Base-by-base conservation (phyloP, 805 yeast species). In the Yueomyces sp. region DNA sequence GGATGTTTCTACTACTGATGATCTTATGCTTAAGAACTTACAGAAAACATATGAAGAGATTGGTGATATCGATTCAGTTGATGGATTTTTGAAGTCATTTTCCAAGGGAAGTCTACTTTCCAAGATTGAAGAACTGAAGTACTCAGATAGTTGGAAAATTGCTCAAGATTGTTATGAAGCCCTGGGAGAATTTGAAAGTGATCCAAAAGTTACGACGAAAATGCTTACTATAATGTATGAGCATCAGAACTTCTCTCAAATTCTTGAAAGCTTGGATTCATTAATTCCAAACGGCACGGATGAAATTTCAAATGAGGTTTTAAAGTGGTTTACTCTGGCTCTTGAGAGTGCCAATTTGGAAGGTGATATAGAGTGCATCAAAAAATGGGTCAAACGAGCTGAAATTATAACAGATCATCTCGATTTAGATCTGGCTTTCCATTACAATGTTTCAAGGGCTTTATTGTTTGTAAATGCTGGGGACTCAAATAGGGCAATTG, bases 41-140 rank as follows among this genome's bases (percentile, higher is more conserved):
- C 86, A 85, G 52, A 71, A 73, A 29, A 83, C 88, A 67, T 92
- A 92, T 59, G 81, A 95, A 5, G 81, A 77, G 45, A 76, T 92
- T 41, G 90, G 86, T 52, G 98, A 94, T 55, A 72, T 80, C 36
- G 99, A 92, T 65, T 79, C 95, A 0, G 68, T 92, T 32, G 88
- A 84, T 56, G 99, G 98, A 27, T 77, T 85, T 4, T 64, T 88
- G 45, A 78, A 84, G 46, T 72, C 72, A 47, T 81, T 85, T 51
- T 77, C 94, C 0, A 73, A 81, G 0, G 74, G 77, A 37, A 76
- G 77, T 49, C 63, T 86, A 39, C 73, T 76, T n/a, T 88, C 87
- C 47, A 84, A 85, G 55, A 72, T 88, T 28, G 68, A 79, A 5
- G 85, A 85, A 45, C 77, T 90, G 43, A 92, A 86, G 51, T 87